Conservation (phyloP, 176 grass and related monocot genomes). For the Pharus latifolius region DNA sequence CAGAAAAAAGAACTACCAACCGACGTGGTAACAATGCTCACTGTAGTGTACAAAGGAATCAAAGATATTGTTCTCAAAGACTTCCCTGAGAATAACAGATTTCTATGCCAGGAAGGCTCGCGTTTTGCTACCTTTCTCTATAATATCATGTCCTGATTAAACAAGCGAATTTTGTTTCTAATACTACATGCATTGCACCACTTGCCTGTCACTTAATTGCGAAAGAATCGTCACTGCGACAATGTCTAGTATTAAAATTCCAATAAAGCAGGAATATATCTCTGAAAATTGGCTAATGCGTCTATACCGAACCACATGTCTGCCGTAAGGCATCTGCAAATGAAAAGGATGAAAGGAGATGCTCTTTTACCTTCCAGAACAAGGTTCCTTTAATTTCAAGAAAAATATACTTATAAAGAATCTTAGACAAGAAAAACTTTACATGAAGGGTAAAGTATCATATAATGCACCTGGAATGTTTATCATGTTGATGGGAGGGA, state of each 20-base stretch:
- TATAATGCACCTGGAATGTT: conserved; percentile 17
- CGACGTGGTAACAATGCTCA: conserved; percentile 1
- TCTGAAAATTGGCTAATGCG: conserved; percentile 18
- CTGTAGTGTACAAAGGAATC: not conserved
- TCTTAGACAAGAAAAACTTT: conserved; percentile 27
- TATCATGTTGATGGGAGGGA: conserved; percentile 10
- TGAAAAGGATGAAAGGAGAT: conserved; percentile 23
- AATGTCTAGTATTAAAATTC: not conserved
- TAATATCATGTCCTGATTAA: not conserved
- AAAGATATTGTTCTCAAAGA: not conserved
- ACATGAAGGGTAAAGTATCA: conserved; percentile 25
- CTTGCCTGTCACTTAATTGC: not conserved
- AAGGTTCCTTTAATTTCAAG: conserved; percentile 27
- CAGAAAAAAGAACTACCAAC: conserved; percentile 1
- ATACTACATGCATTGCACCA: not conserved
- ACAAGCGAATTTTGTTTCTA: conserved; percentile 14
- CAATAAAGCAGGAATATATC: conserved; percentile 20
- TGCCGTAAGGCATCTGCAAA: conserved; percentile 49
- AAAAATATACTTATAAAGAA: conserved; percentile 13
- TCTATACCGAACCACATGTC: conserved; percentile 31
- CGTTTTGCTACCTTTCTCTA: conserved; percentile 2
- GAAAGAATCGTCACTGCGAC: not conserved
- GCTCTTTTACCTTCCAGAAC: conserved; percentile 37
- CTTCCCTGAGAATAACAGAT: not conserved
- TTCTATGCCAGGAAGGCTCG: not conserved